Conservation (phyloP, 2,329 filamentous ascomycete genomes). For the Diplodia scrobiculata region DNA sequence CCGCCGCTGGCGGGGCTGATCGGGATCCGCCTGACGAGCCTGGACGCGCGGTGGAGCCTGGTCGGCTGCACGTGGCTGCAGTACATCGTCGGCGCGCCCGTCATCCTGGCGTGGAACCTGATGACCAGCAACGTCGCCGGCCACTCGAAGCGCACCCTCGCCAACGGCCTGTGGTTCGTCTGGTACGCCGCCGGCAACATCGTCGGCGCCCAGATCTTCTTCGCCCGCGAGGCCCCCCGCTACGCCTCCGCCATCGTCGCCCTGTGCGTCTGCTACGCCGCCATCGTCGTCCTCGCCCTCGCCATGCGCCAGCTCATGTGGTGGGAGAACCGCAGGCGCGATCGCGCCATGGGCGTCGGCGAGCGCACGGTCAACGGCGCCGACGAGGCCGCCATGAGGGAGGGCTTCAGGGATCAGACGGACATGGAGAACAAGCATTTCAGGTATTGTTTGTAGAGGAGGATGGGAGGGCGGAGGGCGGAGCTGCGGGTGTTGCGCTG, state of each 20-base stretch:
- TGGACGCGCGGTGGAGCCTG: slow-evolving; percentile 52
- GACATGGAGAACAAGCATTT: slow-evolving; percentile 41
- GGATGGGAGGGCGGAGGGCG: background rate
- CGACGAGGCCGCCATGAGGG: slow-evolving; percentile 38
- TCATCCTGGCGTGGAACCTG: slow-evolving; percentile 57
- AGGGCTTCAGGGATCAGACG: slow-evolving; percentile 44
- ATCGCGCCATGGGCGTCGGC: slow-evolving; percentile 36
- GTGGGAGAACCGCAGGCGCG: slow-evolving; percentile 41
- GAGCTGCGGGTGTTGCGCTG: too few species aligned
- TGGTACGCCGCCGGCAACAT: slow-evolving; percentile 56
- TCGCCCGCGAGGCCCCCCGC: slow-evolving; percentile 48
- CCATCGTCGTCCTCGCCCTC: slow-evolving; percentile 43
- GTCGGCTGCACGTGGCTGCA: slow-evolving; percentile 59
- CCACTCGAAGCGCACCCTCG: slow-evolving; percentile 56
- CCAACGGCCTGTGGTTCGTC: slow-evolving; percentile 55
- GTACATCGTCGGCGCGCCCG: slow-evolving; percentile 53
- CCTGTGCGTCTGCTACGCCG: slow-evolving; percentile 50
- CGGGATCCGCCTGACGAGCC: slow-evolving; percentile 53
- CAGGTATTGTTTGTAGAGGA: slow-evolving; percentile 34
- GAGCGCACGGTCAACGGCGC: slow-evolving; percentile 32
- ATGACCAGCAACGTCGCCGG: slow-evolving; percentile 50
- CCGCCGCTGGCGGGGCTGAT: slow-evolving; percentile 55
- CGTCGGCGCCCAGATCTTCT: slow-evolving; percentile 53
- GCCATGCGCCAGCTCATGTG: slow-evolving; percentile 39
- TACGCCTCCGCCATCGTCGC: slow-evolving; percentile 52